These are phyloP conservation scores for Fusarium sambucinum DNA, from an alignment of 2,329 filamentous ascomycete genomes.

Conservation along the genomic window DNA sequence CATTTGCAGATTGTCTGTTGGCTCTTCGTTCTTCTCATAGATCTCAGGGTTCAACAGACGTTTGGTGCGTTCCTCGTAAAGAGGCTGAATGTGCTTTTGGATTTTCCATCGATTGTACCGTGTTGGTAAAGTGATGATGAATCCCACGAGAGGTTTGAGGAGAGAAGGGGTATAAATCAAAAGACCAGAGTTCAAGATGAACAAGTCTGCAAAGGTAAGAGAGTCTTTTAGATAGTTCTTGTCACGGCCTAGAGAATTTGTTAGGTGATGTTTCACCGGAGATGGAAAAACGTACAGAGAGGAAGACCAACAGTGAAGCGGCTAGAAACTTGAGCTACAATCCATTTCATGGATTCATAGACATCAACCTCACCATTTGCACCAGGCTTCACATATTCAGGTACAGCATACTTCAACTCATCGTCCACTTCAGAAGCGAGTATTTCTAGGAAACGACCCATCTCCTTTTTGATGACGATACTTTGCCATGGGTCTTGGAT, in stretches of 20 bases:
- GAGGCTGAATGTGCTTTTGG: conserved; percentile 18
- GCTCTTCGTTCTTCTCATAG: conserved; percentile 6
- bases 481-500: conserved; percentile 54
- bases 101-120: conserved; percentile 36
- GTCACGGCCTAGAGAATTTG: conserved; percentile 46
- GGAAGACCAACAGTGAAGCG: conserved; percentile 51
- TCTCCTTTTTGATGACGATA: conserved; percentile 52
- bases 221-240: conserved; percentile 51
- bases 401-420: conserved; percentile 51
- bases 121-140: conserved; percentile 32
- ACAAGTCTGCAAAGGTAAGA: conserved; percentile 49
- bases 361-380: conserved; percentile 50
- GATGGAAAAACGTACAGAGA: conserved; percentile 44
- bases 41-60: not conserved
- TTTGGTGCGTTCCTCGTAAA: conserved; percentile 6
- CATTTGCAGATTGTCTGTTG: conserved; percentile 35
- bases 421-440: conserved; percentile 52
- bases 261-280: rapidly evolving
- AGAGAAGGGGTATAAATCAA: conserved; percentile 48
- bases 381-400: conserved; percentile 50
- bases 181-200: conserved; percentile 52
- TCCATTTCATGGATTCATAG: conserved; percentile 41
- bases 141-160: conserved; percentile 52
- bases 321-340: conserved; percentile 51
- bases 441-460: conserved; percentile 52